phyloP scores from a whole-genome alignment of 345 rosid species.

The Lepidium sativum region DNA sequence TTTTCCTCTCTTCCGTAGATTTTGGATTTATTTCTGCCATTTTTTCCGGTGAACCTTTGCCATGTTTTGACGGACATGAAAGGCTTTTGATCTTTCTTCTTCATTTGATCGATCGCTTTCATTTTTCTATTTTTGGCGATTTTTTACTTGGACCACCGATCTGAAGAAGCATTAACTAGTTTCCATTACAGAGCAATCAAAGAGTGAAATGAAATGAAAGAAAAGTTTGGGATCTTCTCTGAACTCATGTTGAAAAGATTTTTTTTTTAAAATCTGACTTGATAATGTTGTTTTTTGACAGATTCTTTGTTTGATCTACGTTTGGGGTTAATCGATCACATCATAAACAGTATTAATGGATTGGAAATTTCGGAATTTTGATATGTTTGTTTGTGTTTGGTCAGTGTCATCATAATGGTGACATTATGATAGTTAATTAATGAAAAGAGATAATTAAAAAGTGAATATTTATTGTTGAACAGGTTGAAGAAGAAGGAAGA shows the following conservation, averaged over 20 bases:
- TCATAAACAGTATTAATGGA: conserved; percentile 11
- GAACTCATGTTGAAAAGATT: no score
- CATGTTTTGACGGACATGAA: conserved; percentile 14
- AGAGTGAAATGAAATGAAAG: not conserved
- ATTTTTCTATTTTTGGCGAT: not conserved
- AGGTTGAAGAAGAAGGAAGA: conserved; percentile 15
- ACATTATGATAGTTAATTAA: conserved; percentile 6
- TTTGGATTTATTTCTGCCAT: not conserved
- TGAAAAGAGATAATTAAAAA: not conserved
- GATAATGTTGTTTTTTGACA: not conserved
- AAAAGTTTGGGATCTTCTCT: no score
- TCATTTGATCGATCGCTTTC: not conserved
- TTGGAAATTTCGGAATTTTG: not conserved
- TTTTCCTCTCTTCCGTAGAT: no score
- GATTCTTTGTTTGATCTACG: not conserved
- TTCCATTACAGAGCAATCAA: not conserved
- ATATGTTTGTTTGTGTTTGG: not conserved
- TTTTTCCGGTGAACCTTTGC: conserved; percentile 21
- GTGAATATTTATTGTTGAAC: conserved; percentile 3
- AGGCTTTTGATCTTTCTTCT: not conserved
- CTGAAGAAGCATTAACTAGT: conserved; percentile 10
- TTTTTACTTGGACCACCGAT: conserved; percentile 17
- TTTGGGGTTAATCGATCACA: not conserved
- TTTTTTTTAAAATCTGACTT: not conserved
- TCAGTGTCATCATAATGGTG: conserved; percentile 13